Base-by-base conservation (phyloP, 2,329 filamentous ascomycete genomes). In the Colletotrichum kahawae region DNA sequence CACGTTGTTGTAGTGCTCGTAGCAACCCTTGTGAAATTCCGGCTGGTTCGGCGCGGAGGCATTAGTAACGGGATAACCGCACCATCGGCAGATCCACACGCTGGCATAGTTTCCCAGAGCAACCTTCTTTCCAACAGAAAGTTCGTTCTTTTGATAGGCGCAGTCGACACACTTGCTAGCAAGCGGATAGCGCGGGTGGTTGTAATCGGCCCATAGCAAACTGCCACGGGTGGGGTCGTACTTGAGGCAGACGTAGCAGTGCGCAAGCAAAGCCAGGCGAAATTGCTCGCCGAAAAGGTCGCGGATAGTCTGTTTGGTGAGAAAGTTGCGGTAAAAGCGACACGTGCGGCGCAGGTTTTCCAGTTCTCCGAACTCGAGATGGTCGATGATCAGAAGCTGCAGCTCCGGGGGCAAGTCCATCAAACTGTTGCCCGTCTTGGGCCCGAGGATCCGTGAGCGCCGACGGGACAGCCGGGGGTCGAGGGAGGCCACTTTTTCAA, bases 71-170 rank as follows among this genome's bases (percentile, higher is more conserved):
- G 86, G 86, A 73, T 80, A 83, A 0, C 87, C 86, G 78, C 87
- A 88, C 82, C 85, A 88, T 8, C 86, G 83, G 59, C 87, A 88
- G 13, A 86, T 80, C 80, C 82, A 87, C 33, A 83, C 81, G 6
- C 76, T 78, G 12, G 78, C 76, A 21, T 78, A 78, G 57, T 84
- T 84, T 7, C 81, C 85, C 56, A 88, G 80, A 0, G 77, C 78
- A n/a, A 86, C 81, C 77, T 79, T 81, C n/a, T 78, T 77, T 7
- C 86, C 86, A 5, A 86, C 81, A 21, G 80, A 78, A 9, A 84
- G 82, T 8, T 86, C 85, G 14, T 81, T 78, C 6, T 77, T 75
- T 18, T 78, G 78, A 16, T 84, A 79, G 10, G 84, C 82, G 74
- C 87, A 88, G 27, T 79, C 77, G 63, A 88, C 78, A 69, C 87